Evolutionary conservation across 139 green algal genomes (phyloP).

Genomic region (Marvania coccoides): DNA sequence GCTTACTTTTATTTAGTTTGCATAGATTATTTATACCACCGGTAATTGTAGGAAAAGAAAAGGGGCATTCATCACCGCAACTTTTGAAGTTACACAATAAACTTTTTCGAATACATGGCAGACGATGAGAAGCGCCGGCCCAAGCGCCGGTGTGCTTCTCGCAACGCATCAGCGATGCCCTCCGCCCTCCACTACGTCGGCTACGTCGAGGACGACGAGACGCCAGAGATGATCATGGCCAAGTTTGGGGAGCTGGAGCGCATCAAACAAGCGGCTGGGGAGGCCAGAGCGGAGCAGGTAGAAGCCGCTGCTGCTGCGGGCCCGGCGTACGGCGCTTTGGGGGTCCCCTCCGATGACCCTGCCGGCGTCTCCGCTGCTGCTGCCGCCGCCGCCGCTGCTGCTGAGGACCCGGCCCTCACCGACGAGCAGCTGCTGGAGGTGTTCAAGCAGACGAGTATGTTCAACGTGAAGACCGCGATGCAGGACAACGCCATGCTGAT

Average conservation of each 20-base stretch:
- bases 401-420: constrained; percentile 18
- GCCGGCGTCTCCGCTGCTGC: not conserved
- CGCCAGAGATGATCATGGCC: constrained; percentile 91
- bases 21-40: too few species aligned
- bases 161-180: constrained; percentile 31
- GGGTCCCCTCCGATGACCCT: not conserved
- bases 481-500: constrained; percentile 57
- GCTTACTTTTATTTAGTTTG: too few species aligned
- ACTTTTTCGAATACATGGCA: too few species aligned
- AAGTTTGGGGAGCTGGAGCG: constrained; percentile 86
- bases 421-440: constrained; percentile 68
- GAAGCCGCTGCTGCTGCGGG: not conserved
- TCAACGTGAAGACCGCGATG: constrained; percentile 67
- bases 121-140: not conserved
- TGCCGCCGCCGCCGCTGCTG: not conserved
- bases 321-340: not conserved
- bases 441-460: constrained; percentile 81
- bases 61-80: too few species aligned
- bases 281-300: not conserved
- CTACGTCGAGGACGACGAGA: constrained; percentile 93
- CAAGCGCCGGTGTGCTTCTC: constrained; percentile 31
- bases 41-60: too few species aligned
- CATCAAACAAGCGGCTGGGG: constrained; percentile 33
- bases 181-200: constrained; percentile 83
- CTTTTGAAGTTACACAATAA: too few species aligned